These are phyloP conservation scores for Conticribra weissflogii DNA, from an alignment of 108 stramenopile genomes.

Conservation along the genomic window DNA sequence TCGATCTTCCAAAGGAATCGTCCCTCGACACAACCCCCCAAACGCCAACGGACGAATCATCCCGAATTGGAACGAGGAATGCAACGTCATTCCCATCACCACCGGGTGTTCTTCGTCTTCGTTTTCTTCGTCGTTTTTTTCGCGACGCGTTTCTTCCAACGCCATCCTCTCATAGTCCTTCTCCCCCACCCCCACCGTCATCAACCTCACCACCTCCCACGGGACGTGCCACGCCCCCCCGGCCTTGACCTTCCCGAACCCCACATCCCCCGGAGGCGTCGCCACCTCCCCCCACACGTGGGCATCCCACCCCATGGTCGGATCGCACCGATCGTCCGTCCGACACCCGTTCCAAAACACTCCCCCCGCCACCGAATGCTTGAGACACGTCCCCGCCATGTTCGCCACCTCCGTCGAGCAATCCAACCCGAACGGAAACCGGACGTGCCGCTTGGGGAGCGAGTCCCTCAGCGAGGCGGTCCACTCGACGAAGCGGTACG, in stretches of 20 bases:
- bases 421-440: constrained; percentile 67
- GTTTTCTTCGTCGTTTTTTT: constrained; percentile 1
- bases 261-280: constrained; percentile 80
- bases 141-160: too few species aligned
- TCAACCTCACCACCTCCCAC: constrained; percentile 39
- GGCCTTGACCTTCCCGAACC: constrained; percentile 68
- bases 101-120: constrained; percentile 1
- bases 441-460: constrained; percentile 66
- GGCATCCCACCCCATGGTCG: constrained; percentile 68
- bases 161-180: too few species aligned
- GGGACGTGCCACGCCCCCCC: constrained; percentile 60
- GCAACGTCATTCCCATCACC: constrained; percentile 55
- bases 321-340: constrained; percentile 59
- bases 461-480: constrained; percentile 60
- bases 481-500: constrained; percentile 78
- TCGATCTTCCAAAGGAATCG: constrained; percentile 65
- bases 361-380: constrained; percentile 68
- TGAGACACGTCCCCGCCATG: constrained; percentile 60
- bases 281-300: constrained; percentile 62
- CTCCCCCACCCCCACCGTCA: constrained; percentile 10
- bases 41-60: constrained; percentile 58
- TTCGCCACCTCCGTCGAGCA: constrained; percentile 73
- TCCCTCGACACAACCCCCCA: constrained; percentile 52
- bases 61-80: constrained; percentile 60
- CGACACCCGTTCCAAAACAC: constrained; percentile 57